phyloP scores from a whole-genome alignment of 2,329 filamentous ascomycete species.

The Hyphodiscus sp. region DNA sequence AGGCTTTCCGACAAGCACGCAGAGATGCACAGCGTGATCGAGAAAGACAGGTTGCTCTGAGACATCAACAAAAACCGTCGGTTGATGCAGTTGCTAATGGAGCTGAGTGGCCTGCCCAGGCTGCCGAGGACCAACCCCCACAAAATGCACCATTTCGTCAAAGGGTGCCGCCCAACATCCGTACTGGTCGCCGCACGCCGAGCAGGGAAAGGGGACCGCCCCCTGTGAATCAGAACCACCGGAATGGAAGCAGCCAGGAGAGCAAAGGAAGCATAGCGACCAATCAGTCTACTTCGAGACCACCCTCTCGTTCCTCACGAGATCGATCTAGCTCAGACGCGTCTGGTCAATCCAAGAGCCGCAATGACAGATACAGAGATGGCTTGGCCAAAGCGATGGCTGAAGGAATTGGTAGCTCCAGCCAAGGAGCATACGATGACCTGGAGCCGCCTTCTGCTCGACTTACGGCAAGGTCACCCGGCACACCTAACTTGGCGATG shows the following conservation, averaged over 20 bases:
- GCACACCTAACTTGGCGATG: conserved; percentile 11
- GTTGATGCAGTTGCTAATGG: conserved; percentile 9
- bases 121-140: conserved; percentile 10
- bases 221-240: conserved; percentile 17
- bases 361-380: conserved; percentile 26
- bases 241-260: conserved; percentile 16
- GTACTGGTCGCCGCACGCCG: conserved; percentile 17
- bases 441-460: conserved; percentile 19
- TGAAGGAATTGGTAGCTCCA: conserved; percentile 19
- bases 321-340: conserved; percentile 28
- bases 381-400: conserved; percentile 25
- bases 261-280: conserved; percentile 17
- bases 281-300: conserved; percentile 22
- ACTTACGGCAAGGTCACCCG: conserved; percentile 20
- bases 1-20: conserved; percentile 26
- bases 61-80: conserved; percentile 19
- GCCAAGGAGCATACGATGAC: conserved; percentile 19
- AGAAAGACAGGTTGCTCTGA: conserved; percentile 24
- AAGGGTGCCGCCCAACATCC: conserved; percentile 17
- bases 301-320: conserved; percentile 22
- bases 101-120: conserved; percentile 12
- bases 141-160: conserved; percentile 14
- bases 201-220: conserved; percentile 25
- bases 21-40: conserved; percentile 28
- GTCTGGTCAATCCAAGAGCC: conserved; percentile 26